phyloP scores from a whole-genome alignment of 2,329 filamentous ascomycete species.

The Aspergillus costaricaensis region DNA sequence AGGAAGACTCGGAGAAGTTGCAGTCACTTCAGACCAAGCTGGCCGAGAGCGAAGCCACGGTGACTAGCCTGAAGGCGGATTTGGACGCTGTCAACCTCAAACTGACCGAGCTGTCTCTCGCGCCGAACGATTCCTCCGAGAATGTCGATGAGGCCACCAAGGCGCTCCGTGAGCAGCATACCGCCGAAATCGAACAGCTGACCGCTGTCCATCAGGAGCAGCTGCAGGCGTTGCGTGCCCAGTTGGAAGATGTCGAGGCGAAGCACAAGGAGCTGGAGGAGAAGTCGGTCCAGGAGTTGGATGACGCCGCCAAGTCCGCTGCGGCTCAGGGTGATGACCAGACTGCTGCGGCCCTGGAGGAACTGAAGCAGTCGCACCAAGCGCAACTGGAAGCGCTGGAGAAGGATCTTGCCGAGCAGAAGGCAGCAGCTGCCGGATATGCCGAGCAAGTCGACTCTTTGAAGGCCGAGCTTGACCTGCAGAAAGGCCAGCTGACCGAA shows the following conservation, averaged over 20 bases:
- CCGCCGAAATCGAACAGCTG: slow-evolving; percentile 37
- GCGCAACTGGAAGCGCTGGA: slow-evolving; percentile 39
- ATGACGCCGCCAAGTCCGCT: slow-evolving; percentile 41
- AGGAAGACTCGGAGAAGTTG: slow-evolving; percentile 37
- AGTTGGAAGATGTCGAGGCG: slow-evolving; percentile 39
- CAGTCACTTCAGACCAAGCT: slow-evolving; percentile 39
- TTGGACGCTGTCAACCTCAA: slow-evolving; percentile 40
- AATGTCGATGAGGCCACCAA: slow-evolving; percentile 27
- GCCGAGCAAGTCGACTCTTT: slow-evolving; percentile 33
- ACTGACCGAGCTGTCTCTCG: slow-evolving; percentile 33
- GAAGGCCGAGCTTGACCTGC: slow-evolving; percentile 35
- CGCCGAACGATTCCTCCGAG: slow-evolving; percentile 26
- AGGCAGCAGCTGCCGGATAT: slow-evolving; percentile 31
- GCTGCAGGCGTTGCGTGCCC: slow-evolving; percentile 33
- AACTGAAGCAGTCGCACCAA: slow-evolving; percentile 40
- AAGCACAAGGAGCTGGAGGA: slow-evolving; percentile 41
- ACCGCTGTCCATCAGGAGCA: slow-evolving; percentile 35
- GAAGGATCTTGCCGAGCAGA: slow-evolving; percentile 37
- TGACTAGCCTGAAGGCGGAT: slow-evolving; percentile 36
- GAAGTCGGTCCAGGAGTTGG: slow-evolving; percentile 40
- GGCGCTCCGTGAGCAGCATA: slow-evolving; percentile 33
- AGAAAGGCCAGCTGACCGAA: slow-evolving; percentile 32
- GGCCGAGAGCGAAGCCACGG: slow-evolving; percentile 39
- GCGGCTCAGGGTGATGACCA: slow-evolving; percentile 39
- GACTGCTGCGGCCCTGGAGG: slow-evolving; percentile 37